phyloP scores from a whole-genome alignment of 2,329 filamentous ascomycete species.

The Trichoderma breve region DNA sequence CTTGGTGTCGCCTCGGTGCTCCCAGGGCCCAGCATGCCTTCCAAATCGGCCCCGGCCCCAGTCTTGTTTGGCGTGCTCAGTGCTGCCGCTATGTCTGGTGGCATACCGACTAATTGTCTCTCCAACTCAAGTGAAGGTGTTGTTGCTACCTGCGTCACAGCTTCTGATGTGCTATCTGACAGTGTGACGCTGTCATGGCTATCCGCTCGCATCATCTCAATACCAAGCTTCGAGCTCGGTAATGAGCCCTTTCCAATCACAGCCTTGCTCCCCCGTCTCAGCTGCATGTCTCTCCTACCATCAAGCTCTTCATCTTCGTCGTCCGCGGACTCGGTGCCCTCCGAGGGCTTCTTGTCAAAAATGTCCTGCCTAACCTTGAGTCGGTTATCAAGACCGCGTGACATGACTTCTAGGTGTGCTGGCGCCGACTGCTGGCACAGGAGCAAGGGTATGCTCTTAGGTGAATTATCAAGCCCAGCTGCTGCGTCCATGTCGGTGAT shows the following conservation, averaged over 20 bases:
- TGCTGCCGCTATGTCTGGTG: slow-evolving; percentile 18
- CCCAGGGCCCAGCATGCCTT: slow-evolving; percentile 19
- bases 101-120: slow-evolving; percentile 30
- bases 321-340: slow-evolving; percentile 82
- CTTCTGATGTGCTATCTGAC: slow-evolving; percentile 51
- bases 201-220: slow-evolving; percentile 97
- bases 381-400: slow-evolving; percentile 66
- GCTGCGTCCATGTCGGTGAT: slow-evolving; percentile 64
- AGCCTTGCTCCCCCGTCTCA: slow-evolving; percentile 43
- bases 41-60: background rate
- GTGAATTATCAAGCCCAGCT: slow-evolving; percentile 33
- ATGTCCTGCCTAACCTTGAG: slow-evolving; percentile 72
- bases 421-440: slow-evolving; percentile 65
- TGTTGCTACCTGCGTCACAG: slow-evolving; percentile 50
- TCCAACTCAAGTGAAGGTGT: slow-evolving; percentile 47
- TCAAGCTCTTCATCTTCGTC: slow-evolving; percentile 93
- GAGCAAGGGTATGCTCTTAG: slow-evolving; percentile 51
- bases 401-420: slow-evolving; percentile 53
- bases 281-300: slow-evolving; percentile 44
- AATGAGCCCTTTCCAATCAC: slow-evolving; percentile 51
- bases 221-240: slow-evolving; percentile 84
- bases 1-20: slow-evolving; percentile 46
- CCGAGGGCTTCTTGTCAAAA: slow-evolving; percentile 67
- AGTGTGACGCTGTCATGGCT: slow-evolving; percentile 77
- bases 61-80: slow-evolving; percentile 28